Evolutionary conservation across 441 rosid genomes (phyloP), one percentile per base, ranked within the genome.

Genomic region (Melastoma candidum): DNA sequence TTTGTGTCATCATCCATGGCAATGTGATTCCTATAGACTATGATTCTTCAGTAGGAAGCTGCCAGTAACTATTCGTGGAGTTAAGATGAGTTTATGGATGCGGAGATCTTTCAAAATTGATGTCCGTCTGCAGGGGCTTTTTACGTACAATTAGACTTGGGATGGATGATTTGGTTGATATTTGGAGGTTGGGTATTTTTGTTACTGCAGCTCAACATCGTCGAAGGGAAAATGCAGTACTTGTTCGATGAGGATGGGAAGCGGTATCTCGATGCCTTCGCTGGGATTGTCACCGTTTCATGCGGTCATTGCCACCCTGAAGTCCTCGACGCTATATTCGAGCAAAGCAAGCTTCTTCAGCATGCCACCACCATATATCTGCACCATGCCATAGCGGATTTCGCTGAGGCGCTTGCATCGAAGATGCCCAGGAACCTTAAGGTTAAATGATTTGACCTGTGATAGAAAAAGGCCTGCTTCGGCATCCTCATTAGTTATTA

Each of bases 191-290:
- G 13, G 6, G 22, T 17, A 17, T 26, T 29, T 1, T 41, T 25
- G 32, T 61, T 46, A 45, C 10, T 59, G 22, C 56, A 90, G 96
- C 60, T 90, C 53, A 90, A 87, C 60, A 90, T 90, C 26, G 96
- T 87, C 3, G 95, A 92, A 77, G 98, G 98, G 51, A 92, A 85
- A 78, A 92, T 92, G 98, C 96, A 88, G 25, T 92, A 92, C 63
- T 55, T 92, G 78, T 88, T 73, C 63, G 98, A 92, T 62, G 96
- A 92, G 68, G 67, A 24, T 26, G 94, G 98, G 49, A 74, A 60
- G 78, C 69, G 93, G 13, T 92, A 85, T 48, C 71, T 92, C 6
- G 95, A 92, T 63, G 95, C 87, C 7, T 82, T 88, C 67, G 96
- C 98, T 51, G 96, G 96, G 14, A 79, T 87, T 49, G 96, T 92